Evolutionary conservation across 768 basidiomycete species (phyloP).

Genomic region (Mycena leptocephala): DNA sequence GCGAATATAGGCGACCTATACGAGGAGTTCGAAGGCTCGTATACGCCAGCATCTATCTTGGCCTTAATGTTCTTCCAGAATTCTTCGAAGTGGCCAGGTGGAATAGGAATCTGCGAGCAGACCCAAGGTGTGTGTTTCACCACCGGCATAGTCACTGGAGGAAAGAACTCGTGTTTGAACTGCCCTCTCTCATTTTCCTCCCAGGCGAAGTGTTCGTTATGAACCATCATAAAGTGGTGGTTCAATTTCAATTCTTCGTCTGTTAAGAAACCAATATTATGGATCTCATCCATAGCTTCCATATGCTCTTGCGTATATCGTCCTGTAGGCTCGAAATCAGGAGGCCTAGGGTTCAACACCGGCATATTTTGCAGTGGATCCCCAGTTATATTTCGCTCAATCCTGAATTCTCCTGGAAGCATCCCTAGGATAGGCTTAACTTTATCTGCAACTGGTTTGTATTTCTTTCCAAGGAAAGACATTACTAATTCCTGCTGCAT

Average conservation of each 20-base stretch:
- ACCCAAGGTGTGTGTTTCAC: conserved; percentile 1
- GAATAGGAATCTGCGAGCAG: conserved; percentile 34
- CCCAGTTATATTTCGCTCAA: too few species aligned
- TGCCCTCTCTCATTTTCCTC: conserved; percentile 33
- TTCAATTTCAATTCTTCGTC: neutral
- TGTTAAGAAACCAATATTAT: neutral
- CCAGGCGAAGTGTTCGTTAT: conserved; percentile 38
- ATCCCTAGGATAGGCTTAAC: too few species aligned
- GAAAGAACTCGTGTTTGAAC: neutral
- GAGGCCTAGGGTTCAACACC: too few species aligned
- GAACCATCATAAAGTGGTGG: neutral
- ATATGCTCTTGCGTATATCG: neutral
- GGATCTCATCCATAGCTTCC: neutral
- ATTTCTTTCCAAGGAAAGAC: too few species aligned
- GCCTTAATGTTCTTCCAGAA: neutral
- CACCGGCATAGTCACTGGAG: neutral
- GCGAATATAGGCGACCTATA: conserved; percentile 21
- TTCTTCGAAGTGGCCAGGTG: conserved; percentile 38
- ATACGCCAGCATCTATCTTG: neutral
- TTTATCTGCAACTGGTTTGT: too few species aligned
- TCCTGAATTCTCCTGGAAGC: too few species aligned
- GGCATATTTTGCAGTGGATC: too few species aligned
- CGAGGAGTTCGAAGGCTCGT: conserved; percentile 8
- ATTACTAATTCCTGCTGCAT: too few species aligned
- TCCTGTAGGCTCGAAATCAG: too few species aligned